Base-by-base conservation (phyloP, 2,329 filamentous ascomycete species). In the Pseudonectria foliicola region DNA sequence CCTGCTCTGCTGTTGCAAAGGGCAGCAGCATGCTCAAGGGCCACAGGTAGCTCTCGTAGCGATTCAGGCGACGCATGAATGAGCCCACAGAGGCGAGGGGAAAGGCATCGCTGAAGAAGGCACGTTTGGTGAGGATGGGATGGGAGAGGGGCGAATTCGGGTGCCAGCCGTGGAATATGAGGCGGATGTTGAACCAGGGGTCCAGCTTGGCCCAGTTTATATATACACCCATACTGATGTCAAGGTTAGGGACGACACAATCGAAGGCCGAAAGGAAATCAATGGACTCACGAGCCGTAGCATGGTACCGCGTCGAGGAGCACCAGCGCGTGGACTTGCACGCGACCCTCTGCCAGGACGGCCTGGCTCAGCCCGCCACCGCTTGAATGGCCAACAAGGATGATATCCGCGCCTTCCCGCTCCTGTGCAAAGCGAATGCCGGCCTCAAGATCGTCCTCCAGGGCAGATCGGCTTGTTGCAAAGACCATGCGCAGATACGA, bases 41-140 rank as follows among this genome's bases (percentile, higher is more conserved):
- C 72, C 71, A 77, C 23, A 64, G 45, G 47, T 71, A 70, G 41
- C 63, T 69, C 46, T 77, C 71, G 41, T 72, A 77, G 4, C 62
- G 58, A 16, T 60, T 61, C 38, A 70, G 56, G 4, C 60, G 57
- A 2, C 48, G 45, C 43, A 68, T 63, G 34, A 76, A 68, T 3
- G 57, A 52, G 3, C 52, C 32, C 2, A 74, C 60, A 5, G 64
- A 53, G 2, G 52, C 42, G 5, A 59, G 52, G 0, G 66, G 61
- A 30, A 66, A 68, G 11, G 51, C 42, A 0, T 61, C 44, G 31
- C 67, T 67, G 49, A 76, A 77, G 53, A 77, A 77, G 2, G 63
- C 67, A 4, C 56, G 58, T 13, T 62, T 62, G 2, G 70, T 63
- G 10, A 77, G 57, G n/a, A 50, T 48, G 0, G 68, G 67, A 13